Evolutionary conservation across 768 basidiomycete genomes (phyloP).

Genomic region (Tricholoma flavovirens): DNA sequence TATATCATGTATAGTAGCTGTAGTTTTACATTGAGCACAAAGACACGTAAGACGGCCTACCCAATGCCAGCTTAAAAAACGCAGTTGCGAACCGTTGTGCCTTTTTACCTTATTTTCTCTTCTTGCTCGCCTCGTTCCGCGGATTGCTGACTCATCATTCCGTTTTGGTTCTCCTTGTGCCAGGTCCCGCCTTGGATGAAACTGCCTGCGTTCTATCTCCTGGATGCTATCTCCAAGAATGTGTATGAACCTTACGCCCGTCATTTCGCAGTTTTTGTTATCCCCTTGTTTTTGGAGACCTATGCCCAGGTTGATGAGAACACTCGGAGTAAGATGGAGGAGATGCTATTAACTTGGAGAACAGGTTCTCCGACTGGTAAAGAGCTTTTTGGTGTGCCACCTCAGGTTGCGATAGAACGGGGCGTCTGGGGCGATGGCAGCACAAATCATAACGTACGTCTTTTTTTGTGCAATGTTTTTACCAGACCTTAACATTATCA

Average conservation of each 20-base stretch:
- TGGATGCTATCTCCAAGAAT: conserved; percentile 98
- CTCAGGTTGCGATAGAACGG: conserved; percentile 80
- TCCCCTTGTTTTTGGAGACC: conserved; percentile 79
- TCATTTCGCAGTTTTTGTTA: conserved; percentile 77
- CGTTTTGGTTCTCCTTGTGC: conserved; percentile 25
- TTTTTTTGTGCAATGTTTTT: conserved; percentile 6
- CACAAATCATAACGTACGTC: conserved; percentile 34
- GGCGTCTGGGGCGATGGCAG: conserved; percentile 70
- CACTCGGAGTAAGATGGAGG: conserved; percentile 94
- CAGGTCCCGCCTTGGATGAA: conserved; percentile 90
- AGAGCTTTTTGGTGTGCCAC: conserved; percentile 78
- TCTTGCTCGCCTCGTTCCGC: conserved; percentile 27
- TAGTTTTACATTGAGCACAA: conserved; percentile 34
- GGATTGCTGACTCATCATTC: conserved; percentile 68
- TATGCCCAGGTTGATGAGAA: conserved; percentile 80
- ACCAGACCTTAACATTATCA: conserved; percentile 3
- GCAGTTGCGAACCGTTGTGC: conserved; percentile 19
- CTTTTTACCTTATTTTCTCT: conserved; percentile 17
- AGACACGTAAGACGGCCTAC: conserved; percentile 28
- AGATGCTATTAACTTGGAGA: conserved; percentile 95
- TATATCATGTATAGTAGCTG: conserved; percentile 39
- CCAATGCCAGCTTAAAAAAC: conserved; percentile 16
- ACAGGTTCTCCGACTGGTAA: conserved; percentile 74
- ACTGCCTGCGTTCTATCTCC: conserved; percentile 87
- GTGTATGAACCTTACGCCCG: conserved; percentile 89